A percentile compares a stretch with the other conserved stretches of the same genome.
These are phyloP conservation scores for Astrocystis sublimbata DNA, from an alignment of 495 filamentous ascomycete species.

Conservation along the genomic window DNA sequence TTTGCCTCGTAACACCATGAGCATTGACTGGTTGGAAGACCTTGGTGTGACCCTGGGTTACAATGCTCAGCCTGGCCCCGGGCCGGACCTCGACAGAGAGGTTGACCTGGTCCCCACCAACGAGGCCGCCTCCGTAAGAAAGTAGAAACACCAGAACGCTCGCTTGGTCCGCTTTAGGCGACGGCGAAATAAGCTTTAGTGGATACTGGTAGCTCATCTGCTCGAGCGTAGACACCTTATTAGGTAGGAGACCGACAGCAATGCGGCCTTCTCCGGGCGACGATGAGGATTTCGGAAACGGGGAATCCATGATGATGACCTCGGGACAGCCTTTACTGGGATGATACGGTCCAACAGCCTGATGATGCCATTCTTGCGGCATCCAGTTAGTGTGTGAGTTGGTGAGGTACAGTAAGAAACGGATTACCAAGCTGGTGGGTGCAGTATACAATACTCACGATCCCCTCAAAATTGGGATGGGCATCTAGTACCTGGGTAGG, in stretches of 20 bases:
- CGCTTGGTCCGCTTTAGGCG: slow-evolving; percentile 50
- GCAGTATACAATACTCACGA: too few species aligned
- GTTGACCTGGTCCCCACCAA: slow-evolving; percentile 79
- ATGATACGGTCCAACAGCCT: background rate
- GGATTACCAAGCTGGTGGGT: too few species aligned
- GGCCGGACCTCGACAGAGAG: slow-evolving; percentile 67
- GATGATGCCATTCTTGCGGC: slow-evolving; percentile 6
- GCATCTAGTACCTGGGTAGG: too few species aligned
- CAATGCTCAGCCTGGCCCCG: slow-evolving; percentile 71
- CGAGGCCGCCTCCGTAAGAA: slow-evolving; percentile 91
- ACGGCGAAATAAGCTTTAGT: slow-evolving; percentile 82
- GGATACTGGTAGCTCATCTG: slow-evolving; percentile 88
- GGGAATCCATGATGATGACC: slow-evolving; percentile 50
- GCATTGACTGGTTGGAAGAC: slow-evolving; percentile 75
- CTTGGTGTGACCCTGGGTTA: slow-evolving; percentile 95
- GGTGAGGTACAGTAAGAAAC: too few species aligned
- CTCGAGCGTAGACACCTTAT: slow-evolving; percentile 68
- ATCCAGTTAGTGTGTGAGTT: background rate
- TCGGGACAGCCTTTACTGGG: background rate
- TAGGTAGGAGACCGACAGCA: slow-evolving; percentile 69
- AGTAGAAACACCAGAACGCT: slow-evolving; percentile 80
- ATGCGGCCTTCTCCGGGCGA: slow-evolving; percentile 77
- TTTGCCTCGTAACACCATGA: slow-evolving; percentile 66
- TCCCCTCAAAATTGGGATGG: too few species aligned
- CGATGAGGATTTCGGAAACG: slow-evolving; percentile 70